Base-by-base conservation (phyloP, 2,329 filamentous ascomycete species). In the Aspergillus pseudoglaucus region DNA sequence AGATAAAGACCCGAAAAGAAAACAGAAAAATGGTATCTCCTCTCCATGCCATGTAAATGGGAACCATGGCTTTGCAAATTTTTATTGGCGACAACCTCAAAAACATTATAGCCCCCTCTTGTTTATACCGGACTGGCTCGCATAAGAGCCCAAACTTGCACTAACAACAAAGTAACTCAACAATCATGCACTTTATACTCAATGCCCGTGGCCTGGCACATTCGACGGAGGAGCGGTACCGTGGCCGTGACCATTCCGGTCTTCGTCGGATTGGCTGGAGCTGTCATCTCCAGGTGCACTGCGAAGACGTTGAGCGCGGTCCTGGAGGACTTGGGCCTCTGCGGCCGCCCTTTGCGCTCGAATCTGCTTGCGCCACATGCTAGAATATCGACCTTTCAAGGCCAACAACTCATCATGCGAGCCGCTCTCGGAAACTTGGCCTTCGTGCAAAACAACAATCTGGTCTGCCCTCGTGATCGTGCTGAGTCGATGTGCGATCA, bases 291-390 rank as follows among this genome's bases (percentile, higher is more conserved):
- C 69, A 8, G 54, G 69, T 38, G 68, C 70, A 51, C 66, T 71
- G 45, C 68, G 66, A 33, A 73, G 60, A 49, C 68, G 66, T 51
- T 71, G 63, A 3, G 72, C 73, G 8, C 68, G 66, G 47, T 70
- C 66, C 45, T 71, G 65, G 22, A 75, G 61, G 23, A 71, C 66
- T 48, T 73, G 69, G 6, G 81, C 82, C 60, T 83, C 77, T 47
- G 80, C 77, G 3, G 80, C 81, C 5, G 85, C 87, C 54, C 79
- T 79, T 63, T 90, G 85, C 2, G 87, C 87, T 51, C 85, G 80
- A 53, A 87, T 90, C 67, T 95, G 90, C 69, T 90, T 91, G 53
- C 84, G 82, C 90, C 90, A 95, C 82, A 95, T 90, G 51, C 83
- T 84, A 9, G 82, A 80, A 62, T 95, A 95, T 51, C 83, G 82